These are phyloP conservation scores for Gossypium aridum DNA, from an alignment of 441 rosid species.

Conservation along the genomic window DNA sequence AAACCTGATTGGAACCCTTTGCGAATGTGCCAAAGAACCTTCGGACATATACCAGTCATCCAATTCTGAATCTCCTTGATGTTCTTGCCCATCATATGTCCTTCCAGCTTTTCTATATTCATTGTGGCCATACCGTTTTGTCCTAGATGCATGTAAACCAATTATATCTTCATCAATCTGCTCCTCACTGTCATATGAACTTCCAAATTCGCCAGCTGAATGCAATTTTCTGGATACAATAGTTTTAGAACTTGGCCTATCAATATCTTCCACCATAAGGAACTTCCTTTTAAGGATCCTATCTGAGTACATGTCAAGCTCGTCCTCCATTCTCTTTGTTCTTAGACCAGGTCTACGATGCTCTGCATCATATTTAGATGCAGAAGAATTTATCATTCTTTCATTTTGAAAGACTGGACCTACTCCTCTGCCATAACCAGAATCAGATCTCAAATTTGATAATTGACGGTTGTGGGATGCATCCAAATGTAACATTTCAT, in stretches of 20 bases:
- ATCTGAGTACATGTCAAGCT: slow-evolving; percentile 25
- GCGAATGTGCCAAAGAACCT: slow-evolving; percentile 29
- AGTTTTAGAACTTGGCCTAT: slow-evolving; percentile 25
- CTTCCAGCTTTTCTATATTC: slow-evolving; percentile 26
- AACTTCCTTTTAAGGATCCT: slow-evolving; percentile 30
- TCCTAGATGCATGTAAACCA: slow-evolving; percentile 21
- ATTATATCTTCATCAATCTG: slow-evolving; percentile 30
- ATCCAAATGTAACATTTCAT: slow-evolving; percentile 24
- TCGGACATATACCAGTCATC: slow-evolving; percentile 28
- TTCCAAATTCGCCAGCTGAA: slow-evolving; percentile 27
- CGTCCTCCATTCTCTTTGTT: slow-evolving; percentile 36
- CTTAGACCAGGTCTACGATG: slow-evolving; percentile 23
- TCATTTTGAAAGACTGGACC: slow-evolving; percentile 32
- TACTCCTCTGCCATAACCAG: slow-evolving; percentile 38
- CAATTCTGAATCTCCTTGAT: slow-evolving; percentile 23
- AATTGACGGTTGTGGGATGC: slow-evolving; percentile 21
- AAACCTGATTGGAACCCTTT: slow-evolving; percentile 26
- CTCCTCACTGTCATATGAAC: slow-evolving; percentile 30
- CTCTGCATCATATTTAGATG: slow-evolving; percentile 27
- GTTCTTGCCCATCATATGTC: slow-evolving; percentile 22
- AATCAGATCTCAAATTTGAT: slow-evolving; percentile 32
- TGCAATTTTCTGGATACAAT: slow-evolving; percentile 27
- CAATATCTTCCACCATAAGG: slow-evolving; percentile 24
- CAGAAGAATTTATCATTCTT: slow-evolving; percentile 21
- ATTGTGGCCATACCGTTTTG: slow-evolving; percentile 21